phyloP scores from a whole-genome alignment of 306 rosid genomes.

The Castanea crenata region DNA sequence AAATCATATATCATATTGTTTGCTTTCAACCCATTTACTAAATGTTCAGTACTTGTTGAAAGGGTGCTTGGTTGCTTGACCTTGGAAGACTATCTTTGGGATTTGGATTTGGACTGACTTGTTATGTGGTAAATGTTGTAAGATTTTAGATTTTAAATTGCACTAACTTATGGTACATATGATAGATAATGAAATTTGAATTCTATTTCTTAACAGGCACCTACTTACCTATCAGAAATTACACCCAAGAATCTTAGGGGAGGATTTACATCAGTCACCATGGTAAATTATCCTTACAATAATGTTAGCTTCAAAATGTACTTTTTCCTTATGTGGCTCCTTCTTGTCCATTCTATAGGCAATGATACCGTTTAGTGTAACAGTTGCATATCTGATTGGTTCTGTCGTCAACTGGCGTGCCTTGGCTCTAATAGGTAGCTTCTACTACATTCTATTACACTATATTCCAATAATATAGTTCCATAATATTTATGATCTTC shows the following conservation, averaged over 20 bases:
- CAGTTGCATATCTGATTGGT: too few relatives aligned
- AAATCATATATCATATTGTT: too few relatives aligned
- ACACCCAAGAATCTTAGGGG: slow-evolving; percentile 21
- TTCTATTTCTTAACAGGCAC: slow-evolving; percentile 1
- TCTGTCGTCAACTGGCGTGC: too few relatives aligned
- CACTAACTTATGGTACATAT: too few relatives aligned
- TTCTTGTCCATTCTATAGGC: slow-evolving; percentile 1
- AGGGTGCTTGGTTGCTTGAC: slow-evolving; percentile 38
- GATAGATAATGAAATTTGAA: neutral
- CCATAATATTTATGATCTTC: too few relatives aligned
- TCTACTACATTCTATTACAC: too few relatives aligned
- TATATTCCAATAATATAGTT: neutral
- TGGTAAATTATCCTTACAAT: too few relatives aligned
- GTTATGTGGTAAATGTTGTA: slow-evolving; percentile 27
- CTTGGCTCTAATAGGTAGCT: too few relatives aligned
- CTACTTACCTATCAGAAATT: slow-evolving; percentile 32
- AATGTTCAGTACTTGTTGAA: neutral
- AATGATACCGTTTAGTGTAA: too few relatives aligned
- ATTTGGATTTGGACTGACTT: slow-evolving; percentile 27
- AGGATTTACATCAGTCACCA: too few relatives aligned
- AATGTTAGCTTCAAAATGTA: too few relatives aligned
- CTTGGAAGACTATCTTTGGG: slow-evolving; percentile 36
- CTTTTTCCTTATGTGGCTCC: too few relatives aligned
- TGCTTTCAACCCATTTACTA: neutral
- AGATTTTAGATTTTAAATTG: neutral